Base-by-base conservation (phyloP, 2,329 filamentous ascomycete genomes). In the Fusarium sp. region DNA sequence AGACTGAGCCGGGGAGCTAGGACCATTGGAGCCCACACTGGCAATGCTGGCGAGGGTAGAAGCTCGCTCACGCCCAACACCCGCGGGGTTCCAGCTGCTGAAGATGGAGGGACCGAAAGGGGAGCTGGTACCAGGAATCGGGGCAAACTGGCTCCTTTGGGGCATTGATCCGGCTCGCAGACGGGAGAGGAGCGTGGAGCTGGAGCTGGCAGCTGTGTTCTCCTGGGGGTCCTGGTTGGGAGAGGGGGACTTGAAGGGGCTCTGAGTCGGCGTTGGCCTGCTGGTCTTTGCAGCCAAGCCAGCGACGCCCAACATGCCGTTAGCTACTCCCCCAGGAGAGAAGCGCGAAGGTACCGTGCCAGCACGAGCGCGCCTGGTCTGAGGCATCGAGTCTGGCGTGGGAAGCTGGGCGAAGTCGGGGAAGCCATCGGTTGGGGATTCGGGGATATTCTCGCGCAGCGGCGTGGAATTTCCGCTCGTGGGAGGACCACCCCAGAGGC, bases 341-440 rank as follows among this genome's bases (percentile, higher is more conserved):
- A 99, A 97, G 73, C 96, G 90, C 54, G 97, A 98, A 25, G 97
- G 97, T n/a, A 99, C 92, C 4, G 97, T 99, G 76, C 97, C 97
- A 70, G 97, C 97, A 82, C 97, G 91, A 77, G 95, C 93, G 81
- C 97, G 92, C 74, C 97, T 91, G 57, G 91, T 90, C 78, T 93
- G 88, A 65, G 93, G 91, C 70, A 93, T 81, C 67, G 87, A 88
- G 73, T 92, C 89, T 74, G 93, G 89, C 10, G 92, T 88, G 47
- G 93, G 89, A 47, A 94, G 88, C 77, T 92, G 90, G 73, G 93
- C 90, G 81, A 98, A 95, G 83, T 98, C 95, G 68, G 97, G 95
- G 79, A 98, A 98, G 76, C 94, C 96, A 85, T 98, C 96, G 75
- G 94, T 97, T 35, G 97, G 97, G 38, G 96, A 98, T 85, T 99